Evolutionary conservation across 106 monocot species (phyloP).

Genomic region (Allium fistulosum): DNA sequence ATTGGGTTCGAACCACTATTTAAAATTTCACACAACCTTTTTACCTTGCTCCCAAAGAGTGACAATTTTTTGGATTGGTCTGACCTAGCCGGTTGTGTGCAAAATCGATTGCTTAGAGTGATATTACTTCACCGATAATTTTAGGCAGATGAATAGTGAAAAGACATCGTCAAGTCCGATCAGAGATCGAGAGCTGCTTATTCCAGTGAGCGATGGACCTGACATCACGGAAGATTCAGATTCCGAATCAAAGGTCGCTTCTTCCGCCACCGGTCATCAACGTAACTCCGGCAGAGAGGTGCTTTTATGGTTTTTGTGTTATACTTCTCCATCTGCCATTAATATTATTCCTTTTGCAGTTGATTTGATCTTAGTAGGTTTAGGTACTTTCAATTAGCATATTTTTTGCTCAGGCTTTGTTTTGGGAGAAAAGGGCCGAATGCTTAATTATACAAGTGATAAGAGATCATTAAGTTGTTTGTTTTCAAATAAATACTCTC

Average conservation of each 20-base stretch:
- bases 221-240: conserved; percentile 5
- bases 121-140: too few species aligned
- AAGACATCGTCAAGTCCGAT: conserved; percentile 11
- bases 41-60: too few species aligned
- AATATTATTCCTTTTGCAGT: background rate
- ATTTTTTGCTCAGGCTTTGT: too few species aligned
- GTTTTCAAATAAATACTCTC: too few species aligned
- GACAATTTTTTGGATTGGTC: too few species aligned
- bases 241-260: conserved; percentile 5
- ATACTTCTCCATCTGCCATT: background rate
- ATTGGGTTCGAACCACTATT: too few species aligned
- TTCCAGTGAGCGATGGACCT: conserved; percentile 9
- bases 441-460: too few species aligned
- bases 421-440: too few species aligned
- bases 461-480: too few species aligned
- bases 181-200: conserved; percentile 14
- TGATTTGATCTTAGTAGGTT: background rate
- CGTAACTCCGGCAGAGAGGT: conserved; percentile 6
- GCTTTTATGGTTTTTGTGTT: background rate
- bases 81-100: too few species aligned
- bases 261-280: conserved; percentile 3
- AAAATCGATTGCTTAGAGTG: too few species aligned
- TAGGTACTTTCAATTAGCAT: background rate
- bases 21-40: too few species aligned
- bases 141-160: conserved; percentile 2